Conservation (phyloP, 768 basidiomycete species). For the Leccinum pellstonianum region DNA sequence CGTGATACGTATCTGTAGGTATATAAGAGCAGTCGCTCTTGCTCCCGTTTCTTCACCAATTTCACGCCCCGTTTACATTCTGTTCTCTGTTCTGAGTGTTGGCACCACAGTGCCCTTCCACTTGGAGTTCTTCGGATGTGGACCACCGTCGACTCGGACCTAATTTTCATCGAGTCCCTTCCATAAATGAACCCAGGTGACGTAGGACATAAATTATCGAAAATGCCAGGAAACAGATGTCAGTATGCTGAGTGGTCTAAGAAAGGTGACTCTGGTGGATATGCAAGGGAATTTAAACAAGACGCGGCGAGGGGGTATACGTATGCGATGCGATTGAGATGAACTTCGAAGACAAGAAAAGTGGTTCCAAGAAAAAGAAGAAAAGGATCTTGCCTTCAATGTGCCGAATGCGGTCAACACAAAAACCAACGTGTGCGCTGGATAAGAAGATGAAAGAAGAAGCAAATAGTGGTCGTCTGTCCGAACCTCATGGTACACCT, state of each 20-base stretch:
- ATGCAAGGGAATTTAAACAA: neutral
- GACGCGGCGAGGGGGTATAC: constrained; percentile 1
- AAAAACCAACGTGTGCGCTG: neutral
- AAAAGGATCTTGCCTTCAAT: neutral
- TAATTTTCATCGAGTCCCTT: neutral
- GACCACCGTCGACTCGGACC: neutral
- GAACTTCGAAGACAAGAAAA: neutral
- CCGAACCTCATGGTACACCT: neutral
- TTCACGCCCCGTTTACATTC: too few species aligned
- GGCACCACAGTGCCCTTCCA: neutral
- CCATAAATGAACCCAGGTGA: neutral
- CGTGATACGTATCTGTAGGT: too few species aligned
- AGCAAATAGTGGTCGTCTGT: neutral
- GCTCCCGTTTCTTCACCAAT: too few species aligned
- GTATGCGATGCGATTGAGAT: neutral
- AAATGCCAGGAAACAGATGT: neutral
- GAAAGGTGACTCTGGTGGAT: neutral
- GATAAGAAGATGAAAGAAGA: neutral
- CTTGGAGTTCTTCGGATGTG: neutral
- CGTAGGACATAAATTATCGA: neutral
- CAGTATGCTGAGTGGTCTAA: neutral
- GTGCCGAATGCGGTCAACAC: too few species aligned
- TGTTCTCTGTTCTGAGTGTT: too few species aligned
- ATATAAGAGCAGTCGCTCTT: too few species aligned
- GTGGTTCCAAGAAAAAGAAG: neutral